Conservation (phyloP, 2,329 filamentous ascomycete genomes). For the Graphilbum fragrans region DNA sequence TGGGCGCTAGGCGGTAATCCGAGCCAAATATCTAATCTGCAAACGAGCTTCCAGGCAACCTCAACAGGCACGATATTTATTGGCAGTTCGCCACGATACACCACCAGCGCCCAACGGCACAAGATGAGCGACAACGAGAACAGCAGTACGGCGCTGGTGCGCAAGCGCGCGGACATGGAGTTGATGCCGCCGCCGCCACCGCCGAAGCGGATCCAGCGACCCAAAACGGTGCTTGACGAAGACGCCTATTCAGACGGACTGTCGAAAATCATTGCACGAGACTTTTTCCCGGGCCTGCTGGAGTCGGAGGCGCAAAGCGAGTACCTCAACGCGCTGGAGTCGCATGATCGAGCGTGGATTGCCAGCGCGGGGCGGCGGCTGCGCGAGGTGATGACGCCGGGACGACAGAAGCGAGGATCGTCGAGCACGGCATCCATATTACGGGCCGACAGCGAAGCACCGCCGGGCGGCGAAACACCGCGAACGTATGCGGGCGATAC, state of each 20-base stretch:
- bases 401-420: slow-evolving; percentile 25
- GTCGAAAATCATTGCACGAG: slow-evolving; percentile 87
- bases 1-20: no score
- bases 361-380: slow-evolving; percentile 62
- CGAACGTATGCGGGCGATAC: slow-evolving; percentile 61
- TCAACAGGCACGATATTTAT: no score
- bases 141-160: slow-evolving; percentile 47
- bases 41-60: no score
- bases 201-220: slow-evolving; percentile 82
- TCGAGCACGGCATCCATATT: no score
- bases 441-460: no score
- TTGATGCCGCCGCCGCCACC: slow-evolving; percentile 82
- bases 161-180: slow-evolving; percentile 56
- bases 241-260: slow-evolving; percentile 84
- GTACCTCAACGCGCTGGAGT: slow-evolving; percentile 83
- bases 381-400: slow-evolving; percentile 71
- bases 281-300: slow-evolving; percentile 88
- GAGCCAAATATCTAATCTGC: no score
- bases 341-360: slow-evolving; percentile 77
- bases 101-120: neutral
- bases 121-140: no score
- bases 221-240: slow-evolving; percentile 79
- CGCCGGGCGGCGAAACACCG: slow-evolving; percentile 40
- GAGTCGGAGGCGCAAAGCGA: slow-evolving; percentile 83
- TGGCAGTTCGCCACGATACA: no score